Percentiles rank a stretch among this genome's conserved stretches.
Evolutionary conservation across 2,329 filamentous ascomycete species (phyloP).

Genomic region (Aspergillus sp.): DNA sequence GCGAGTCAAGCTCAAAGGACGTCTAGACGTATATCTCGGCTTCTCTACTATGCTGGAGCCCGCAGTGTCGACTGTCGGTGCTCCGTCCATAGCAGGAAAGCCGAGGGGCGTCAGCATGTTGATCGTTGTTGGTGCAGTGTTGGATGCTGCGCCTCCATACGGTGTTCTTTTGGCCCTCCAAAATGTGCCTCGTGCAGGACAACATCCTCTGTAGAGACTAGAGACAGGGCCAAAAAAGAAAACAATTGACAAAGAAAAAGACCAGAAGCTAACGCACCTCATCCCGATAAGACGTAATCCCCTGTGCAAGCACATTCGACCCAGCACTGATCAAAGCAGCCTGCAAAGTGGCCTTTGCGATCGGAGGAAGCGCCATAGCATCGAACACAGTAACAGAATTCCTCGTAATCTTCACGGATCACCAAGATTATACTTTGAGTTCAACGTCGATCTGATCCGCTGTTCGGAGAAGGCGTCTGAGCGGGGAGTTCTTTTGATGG

Average conservation of each 20-base stretch:
- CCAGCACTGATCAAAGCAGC: constrained; percentile 52
- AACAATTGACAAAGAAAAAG: background rate
- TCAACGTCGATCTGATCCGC: background rate
- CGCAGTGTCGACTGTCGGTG: too few species aligned
- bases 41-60: background rate
- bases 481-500: too few species aligned
- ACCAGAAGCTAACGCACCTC: constrained; percentile 30
- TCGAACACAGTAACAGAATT: too few species aligned
- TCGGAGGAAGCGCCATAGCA: constrained; percentile 42
- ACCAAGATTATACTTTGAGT: background rate
- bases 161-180: too few species aligned
- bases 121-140: too few species aligned
- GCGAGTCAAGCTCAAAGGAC: constrained; percentile 48
- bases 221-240: too few species aligned
- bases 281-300: constrained; percentile 51
- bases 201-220: too few species aligned
- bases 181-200: too few species aligned
- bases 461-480: background rate
- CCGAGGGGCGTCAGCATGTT: too few species aligned
- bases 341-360: constrained; percentile 55
- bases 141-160: too few species aligned
- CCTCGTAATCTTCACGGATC: too few species aligned
- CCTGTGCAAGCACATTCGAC: constrained; percentile 58
- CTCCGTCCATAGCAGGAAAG: too few species aligned
- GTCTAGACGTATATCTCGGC: constrained; percentile 24